Base-by-base conservation (phyloP, 2,329 filamentous ascomycete genomes). In the Aspergillus udagawae region DNA sequence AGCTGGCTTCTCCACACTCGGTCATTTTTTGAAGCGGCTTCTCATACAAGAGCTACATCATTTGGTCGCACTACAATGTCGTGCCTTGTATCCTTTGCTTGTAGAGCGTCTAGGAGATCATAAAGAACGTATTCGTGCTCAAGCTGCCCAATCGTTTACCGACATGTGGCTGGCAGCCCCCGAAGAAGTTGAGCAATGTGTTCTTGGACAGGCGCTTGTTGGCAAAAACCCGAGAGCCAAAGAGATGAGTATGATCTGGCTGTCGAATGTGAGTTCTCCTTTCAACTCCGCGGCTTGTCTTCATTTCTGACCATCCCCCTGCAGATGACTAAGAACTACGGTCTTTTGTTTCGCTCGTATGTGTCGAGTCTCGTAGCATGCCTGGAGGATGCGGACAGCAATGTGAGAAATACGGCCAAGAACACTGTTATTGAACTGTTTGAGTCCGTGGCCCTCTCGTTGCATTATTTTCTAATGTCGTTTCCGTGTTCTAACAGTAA, bases 361-460 rank as follows among this genome's bases (percentile, higher is more conserved):
- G 92, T 96, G 1, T 88, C 90, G 2, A 82, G 83, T 10, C 81
- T 97, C 44, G 93, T 97, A 77, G 88, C 91, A 54, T 83, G 94
- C 63, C 82, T 97, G 45, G 93, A 97, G 75, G 92, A 97, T 73
- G 89, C 92, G 9, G 93, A 96, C 72, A 88, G 89, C 51, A 87
- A 86, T 74, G 92, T 97, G 62, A 86, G 93, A 71, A 92, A 96
- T 67, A 83, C 85, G 41, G 91, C 92, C 60, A 96, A 94, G 77
- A 80, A 80, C 55, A 89, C 90, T 1, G 87, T 97, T 51, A 89
- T 97, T 58, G 90, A 94, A 62, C 82, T 97, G 32, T 97, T 97
- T 76, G 84, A 82, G 88, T 91, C 77, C 58, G 80, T 66, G 32
- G 23, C 42, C 17, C 17, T 12, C 38, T 29, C 23, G 4, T 35